Evolutionary conservation across 176 grass and related monocot species (phyloP).

Genomic region (Ananas comosus): DNA sequence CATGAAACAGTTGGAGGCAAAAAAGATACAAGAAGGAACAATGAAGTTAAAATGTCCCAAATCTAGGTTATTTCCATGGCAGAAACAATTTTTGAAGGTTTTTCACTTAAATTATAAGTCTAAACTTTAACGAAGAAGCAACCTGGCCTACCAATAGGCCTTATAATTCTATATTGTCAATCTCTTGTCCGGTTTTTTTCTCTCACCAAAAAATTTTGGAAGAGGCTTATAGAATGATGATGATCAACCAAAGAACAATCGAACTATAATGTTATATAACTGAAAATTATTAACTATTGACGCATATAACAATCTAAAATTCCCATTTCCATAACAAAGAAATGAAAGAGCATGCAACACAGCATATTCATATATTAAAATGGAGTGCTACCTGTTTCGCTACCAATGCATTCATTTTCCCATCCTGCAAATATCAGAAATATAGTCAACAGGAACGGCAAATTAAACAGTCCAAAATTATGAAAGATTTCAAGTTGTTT

Average conservation of each 20-base stretch:
- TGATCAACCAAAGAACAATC: not conserved
- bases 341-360: not conserved
- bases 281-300: not conserved
- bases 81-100: conserved; percentile 1
- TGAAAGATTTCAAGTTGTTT: not conserved
- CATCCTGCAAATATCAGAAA: conserved; percentile 42
- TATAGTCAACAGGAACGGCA: not conserved
- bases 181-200: not conserved
- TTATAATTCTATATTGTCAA: not conserved
- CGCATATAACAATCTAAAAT: not conserved
- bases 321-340: not conserved
- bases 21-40: not conserved
- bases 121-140: not conserved
- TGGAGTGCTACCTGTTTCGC: conserved; percentile 51
- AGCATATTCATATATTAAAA: not conserved
- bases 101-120: not conserved
- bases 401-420: conserved; percentile 85
- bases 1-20: no score
- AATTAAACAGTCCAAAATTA: not conserved
- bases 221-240: not conserved
- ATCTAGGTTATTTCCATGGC: not conserved
- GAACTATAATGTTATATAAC: not conserved
- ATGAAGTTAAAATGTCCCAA: not conserved
- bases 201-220: not conserved
- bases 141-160: not conserved